Conservation (phyloP, 2,329 filamentous ascomycete genomes). For the Alternaria novae-zelandiae region DNA sequence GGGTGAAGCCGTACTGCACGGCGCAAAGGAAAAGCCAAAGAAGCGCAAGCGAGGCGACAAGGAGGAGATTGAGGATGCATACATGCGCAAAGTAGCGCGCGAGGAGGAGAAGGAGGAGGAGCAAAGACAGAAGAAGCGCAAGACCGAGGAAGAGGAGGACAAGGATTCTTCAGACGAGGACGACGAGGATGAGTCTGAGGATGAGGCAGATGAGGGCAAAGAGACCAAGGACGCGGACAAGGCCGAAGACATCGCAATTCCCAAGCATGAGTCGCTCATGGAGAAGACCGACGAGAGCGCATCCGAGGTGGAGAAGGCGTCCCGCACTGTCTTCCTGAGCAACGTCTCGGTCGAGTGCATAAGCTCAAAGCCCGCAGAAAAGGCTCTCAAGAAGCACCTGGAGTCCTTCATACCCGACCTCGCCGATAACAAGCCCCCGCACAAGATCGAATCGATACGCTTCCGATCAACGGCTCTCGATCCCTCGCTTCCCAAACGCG, state of each 20-base stretch:
- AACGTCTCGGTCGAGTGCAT: constrained; percentile 88
- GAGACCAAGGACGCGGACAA: constrained; percentile 39
- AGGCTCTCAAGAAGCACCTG: constrained; percentile 76
- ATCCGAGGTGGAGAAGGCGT: constrained; percentile 79
- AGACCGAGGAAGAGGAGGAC: constrained; percentile 37
- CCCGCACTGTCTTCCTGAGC: constrained; percentile 88
- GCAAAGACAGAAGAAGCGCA: constrained; percentile 46
- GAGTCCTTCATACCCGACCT: constrained; percentile 71
- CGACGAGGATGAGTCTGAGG: constrained; percentile 24
- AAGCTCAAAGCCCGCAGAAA: constrained; percentile 80
- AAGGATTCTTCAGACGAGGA: background rate
- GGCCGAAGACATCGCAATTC: constrained; percentile 57
- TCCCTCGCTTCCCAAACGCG: constrained; percentile 83
- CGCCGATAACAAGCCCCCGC: constrained; percentile 56
- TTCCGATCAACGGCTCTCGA: constrained; percentile 93
- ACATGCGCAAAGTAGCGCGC: constrained; percentile 68
- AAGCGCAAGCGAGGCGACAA: constrained; percentile 62
- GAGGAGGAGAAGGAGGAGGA: constrained; percentile 54
- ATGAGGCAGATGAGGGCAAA: constrained; percentile 45
- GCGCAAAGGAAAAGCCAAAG: constrained; percentile 40
- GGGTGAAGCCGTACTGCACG: constrained; percentile 33
- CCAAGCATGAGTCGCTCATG: constrained; percentile 58
- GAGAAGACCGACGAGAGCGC: constrained; percentile 49
- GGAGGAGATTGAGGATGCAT: constrained; percentile 72
- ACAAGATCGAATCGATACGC: constrained; percentile 87